Evolutionary conservation across 2,329 filamentous ascomycete species (phyloP).

Genomic region (Simplicillium sp.): DNA sequence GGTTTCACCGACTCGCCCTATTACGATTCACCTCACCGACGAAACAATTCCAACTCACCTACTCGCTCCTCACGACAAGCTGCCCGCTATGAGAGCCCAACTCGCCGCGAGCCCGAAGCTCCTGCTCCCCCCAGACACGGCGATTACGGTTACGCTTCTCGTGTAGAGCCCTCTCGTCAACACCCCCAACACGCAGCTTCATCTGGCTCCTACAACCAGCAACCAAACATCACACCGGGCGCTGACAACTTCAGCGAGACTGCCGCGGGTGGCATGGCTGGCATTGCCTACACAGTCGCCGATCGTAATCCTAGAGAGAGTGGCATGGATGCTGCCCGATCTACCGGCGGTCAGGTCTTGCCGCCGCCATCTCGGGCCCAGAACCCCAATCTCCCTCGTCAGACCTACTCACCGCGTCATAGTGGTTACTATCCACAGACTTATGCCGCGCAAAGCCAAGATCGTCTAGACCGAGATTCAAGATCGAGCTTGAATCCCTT

Average conservation of each 20-base stretch:
- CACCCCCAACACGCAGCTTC: slow-evolving; percentile 10
- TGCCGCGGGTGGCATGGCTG: slow-evolving; percentile 57
- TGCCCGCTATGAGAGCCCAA: slow-evolving; percentile 5
- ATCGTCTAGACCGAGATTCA: slow-evolving; percentile 26
- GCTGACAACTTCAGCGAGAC: slow-evolving; percentile 57
- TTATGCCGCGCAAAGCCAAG: slow-evolving; percentile 13
- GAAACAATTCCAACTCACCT: slow-evolving; percentile 12
- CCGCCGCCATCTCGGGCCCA: slow-evolving; percentile 26
- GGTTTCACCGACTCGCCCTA: neutral
- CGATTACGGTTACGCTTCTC: slow-evolving; percentile 14
- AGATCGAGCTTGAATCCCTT: slow-evolving; percentile 31
- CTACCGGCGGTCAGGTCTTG: slow-evolving; percentile 22
- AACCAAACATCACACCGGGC: slow-evolving; percentile 44
- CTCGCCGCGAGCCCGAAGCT: neutral
- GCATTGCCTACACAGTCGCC: slow-evolving; percentile 57
- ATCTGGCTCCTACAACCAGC: slow-evolving; percentile 13
- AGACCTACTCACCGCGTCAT: slow-evolving; percentile 10
- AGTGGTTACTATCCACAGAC: slow-evolving; percentile 11
- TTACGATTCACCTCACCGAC: slow-evolving; percentile 6
- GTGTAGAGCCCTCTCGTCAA: slow-evolving; percentile 9
- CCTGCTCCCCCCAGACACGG: slow-evolving; percentile 12
- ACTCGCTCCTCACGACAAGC: slow-evolving; percentile 9
- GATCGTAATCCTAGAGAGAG: slow-evolving; percentile 56
- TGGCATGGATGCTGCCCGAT: slow-evolving; percentile 50
- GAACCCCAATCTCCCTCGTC: slow-evolving; percentile 9